A percentile compares a stretch with the other conserved stretches of the same genome.
Evolutionary conservation across 441 rosid species (phyloP).

Genomic region (Kokia cookei): DNA sequence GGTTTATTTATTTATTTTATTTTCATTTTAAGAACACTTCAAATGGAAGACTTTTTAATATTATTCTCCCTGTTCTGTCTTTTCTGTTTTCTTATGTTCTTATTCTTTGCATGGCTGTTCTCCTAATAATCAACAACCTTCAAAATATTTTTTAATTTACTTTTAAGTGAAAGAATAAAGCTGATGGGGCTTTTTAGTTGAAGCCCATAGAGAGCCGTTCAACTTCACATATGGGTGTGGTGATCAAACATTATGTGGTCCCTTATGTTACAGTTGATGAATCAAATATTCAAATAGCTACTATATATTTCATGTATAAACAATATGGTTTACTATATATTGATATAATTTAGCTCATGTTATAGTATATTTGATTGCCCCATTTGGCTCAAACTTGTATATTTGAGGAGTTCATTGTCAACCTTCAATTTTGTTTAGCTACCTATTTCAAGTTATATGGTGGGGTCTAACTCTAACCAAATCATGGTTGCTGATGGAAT

Average conservation of each 20-base stretch:
- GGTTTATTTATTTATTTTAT: background rate
- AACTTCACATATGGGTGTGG: conserved; percentile 39
- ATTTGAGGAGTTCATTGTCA: conserved; percentile 10
- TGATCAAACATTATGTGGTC: conserved; percentile 18
- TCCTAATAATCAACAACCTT: background rate
- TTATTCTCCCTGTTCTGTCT: background rate
- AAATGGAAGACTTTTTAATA: too few species aligned
- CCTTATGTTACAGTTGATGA: background rate
- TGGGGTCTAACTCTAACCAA: conserved; percentile 23
- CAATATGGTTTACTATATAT: background rate
- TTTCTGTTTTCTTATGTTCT: background rate
- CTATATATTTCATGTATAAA: background rate
- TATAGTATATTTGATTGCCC: conserved; percentile 6
- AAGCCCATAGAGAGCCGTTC: background rate
- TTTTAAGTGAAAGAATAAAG: background rate
- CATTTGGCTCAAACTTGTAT: conserved; percentile 30
- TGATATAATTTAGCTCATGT: background rate
- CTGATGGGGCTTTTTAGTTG: conserved; percentile 2
- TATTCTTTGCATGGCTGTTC: conserved; percentile 2
- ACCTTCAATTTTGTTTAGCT: conserved; percentile 6
- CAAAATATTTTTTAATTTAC: background rate
- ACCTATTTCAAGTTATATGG: conserved; percentile 11
- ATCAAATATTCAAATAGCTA: background rate
- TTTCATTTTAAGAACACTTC: too few species aligned
- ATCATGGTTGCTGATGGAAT: conserved; percentile 19